phyloP scores from a whole-genome alignment of 768 basidiomycete species.

The Leccinum pellstonianum region DNA sequence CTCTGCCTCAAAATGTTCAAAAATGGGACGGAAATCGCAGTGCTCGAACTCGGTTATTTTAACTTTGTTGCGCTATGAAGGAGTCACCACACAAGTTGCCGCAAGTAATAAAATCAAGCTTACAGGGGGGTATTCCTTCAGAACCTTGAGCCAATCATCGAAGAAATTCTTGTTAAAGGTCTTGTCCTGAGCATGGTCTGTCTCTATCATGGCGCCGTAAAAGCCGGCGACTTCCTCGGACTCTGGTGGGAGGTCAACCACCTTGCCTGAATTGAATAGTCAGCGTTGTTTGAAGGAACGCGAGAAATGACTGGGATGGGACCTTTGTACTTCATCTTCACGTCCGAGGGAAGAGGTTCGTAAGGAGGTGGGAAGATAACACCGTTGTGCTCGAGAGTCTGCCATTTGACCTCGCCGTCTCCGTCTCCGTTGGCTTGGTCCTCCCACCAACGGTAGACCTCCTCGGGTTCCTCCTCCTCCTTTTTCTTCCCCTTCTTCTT shows the following conservation, averaged over 20 bases:
- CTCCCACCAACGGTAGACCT: slow-evolving; percentile 90
- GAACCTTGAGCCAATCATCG: slow-evolving; percentile 75
- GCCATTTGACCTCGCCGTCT: slow-evolving; percentile 86
- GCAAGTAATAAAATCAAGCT: slow-evolving; percentile 36
- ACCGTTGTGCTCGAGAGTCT: slow-evolving; percentile 91
- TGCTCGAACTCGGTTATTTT: slow-evolving; percentile 72
- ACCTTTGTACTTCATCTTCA: slow-evolving; percentile 98
- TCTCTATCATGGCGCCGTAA: slow-evolving; percentile 89
- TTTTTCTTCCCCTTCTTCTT: slow-evolving; percentile 58
- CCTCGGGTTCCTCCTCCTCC: slow-evolving; percentile 59
- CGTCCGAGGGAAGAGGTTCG: slow-evolving; percentile 71
- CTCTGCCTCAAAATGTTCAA: slow-evolving; percentile 86
- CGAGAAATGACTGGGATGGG: slow-evolving; percentile 27
- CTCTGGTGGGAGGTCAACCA: slow-evolving; percentile 74
- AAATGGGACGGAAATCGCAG: slow-evolving; percentile 96
- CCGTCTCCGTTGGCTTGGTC: slow-evolving; percentile 70
- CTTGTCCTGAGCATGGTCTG: slow-evolving; percentile 85
- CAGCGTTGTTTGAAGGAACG: slow-evolving; percentile 11
- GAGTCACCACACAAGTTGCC: slow-evolving; percentile 9
- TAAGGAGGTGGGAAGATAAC: slow-evolving; percentile 97
- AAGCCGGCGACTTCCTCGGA: slow-evolving; percentile 97
- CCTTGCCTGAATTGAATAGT: slow-evolving; percentile 54
- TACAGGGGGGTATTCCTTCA: slow-evolving; percentile 84
- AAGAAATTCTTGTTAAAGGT: slow-evolving; percentile 97
- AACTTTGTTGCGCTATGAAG: slow-evolving; percentile 59